These are phyloP conservation scores for Fusarium tricinctum DNA, from an alignment of 2,329 filamentous ascomycete species.

Conservation along the genomic window DNA sequence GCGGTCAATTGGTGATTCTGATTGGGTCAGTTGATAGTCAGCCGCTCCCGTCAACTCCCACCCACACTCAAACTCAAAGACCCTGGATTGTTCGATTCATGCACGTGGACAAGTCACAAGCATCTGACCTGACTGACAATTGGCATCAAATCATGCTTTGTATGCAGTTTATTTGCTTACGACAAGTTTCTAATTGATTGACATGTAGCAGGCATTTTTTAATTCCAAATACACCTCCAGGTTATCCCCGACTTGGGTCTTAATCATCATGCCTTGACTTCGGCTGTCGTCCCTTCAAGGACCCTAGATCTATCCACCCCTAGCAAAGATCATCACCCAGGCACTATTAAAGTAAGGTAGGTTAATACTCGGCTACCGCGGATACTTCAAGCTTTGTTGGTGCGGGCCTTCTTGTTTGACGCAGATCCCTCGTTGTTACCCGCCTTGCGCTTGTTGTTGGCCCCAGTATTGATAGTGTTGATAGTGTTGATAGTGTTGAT, in stretches of 20 bases:
- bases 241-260: no score
- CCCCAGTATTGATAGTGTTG: background rate
- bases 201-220: no score
- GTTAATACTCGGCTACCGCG: no score
- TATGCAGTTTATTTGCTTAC: no score
- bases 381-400: background rate
- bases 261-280: no score
- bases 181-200: no score
- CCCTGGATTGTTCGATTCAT: background rate
- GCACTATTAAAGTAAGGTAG: no score
- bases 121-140: background rate
- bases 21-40: conserved; percentile 35
- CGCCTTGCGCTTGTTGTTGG: conserved; percentile 30
- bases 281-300: no score
- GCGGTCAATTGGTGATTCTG: conserved; percentile 33
- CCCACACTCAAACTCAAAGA: conserved; percentile 14
- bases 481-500: no score
- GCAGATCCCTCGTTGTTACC: background rate
- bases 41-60: conserved; percentile 19
- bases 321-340: no score
- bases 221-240: no score
- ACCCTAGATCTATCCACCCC: no score
- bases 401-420: conserved; percentile 22
- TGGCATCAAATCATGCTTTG: background rate
- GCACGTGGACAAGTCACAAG: conserved; percentile 38